A percentile compares a stretch with the other conserved stretches of the same genome.
phyloP scores from a whole-genome alignment of 768 basidiomycete species.

The Gyrodon lividus region DNA sequence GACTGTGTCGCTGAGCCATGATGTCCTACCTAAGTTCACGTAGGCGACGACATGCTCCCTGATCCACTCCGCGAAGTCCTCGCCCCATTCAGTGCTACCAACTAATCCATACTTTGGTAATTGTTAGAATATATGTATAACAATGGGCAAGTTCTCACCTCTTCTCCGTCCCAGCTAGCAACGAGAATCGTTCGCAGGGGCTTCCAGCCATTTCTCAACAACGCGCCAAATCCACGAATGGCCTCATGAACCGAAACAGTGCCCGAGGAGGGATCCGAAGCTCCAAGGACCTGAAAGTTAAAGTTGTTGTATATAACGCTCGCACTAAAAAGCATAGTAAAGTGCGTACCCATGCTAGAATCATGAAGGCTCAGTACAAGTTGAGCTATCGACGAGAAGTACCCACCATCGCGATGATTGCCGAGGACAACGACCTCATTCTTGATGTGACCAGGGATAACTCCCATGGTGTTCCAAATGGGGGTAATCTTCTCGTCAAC shows the following conservation, averaged over 20 bases:
- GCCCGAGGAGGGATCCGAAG: constrained; percentile 76
- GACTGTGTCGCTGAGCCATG: background rate
- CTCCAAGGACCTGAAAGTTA: constrained; percentile 66
- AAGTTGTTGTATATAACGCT: background rate
- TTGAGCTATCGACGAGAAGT: background rate
- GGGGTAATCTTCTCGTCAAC: constrained; percentile 59
- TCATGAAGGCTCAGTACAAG: background rate
- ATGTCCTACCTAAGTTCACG: constrained; percentile 51
- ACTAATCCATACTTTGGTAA: constrained; percentile 44
- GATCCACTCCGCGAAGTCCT: constrained; percentile 61
- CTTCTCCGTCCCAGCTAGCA: constrained; percentile 77
- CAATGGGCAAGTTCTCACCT: constrained; percentile 32
- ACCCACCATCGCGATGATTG: constrained; percentile 68
- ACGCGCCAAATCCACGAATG: constrained; percentile 67
- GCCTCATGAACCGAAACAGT: constrained; percentile 78
- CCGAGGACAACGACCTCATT: constrained; percentile 71
- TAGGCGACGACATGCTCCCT: constrained; percentile 58
- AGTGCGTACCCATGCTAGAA: constrained; percentile 18
- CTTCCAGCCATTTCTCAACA: constrained; percentile 76
- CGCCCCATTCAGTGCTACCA: constrained; percentile 68
- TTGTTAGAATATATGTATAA: background rate
- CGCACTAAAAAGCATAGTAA: background rate
- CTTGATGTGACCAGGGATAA: constrained; percentile 61
- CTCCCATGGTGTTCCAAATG: constrained; percentile 69
- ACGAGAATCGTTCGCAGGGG: constrained; percentile 74